phyloP scores from a whole-genome alignment of 495 filamentous ascomycete species.

The Rhizodiscina lignyota region DNA sequence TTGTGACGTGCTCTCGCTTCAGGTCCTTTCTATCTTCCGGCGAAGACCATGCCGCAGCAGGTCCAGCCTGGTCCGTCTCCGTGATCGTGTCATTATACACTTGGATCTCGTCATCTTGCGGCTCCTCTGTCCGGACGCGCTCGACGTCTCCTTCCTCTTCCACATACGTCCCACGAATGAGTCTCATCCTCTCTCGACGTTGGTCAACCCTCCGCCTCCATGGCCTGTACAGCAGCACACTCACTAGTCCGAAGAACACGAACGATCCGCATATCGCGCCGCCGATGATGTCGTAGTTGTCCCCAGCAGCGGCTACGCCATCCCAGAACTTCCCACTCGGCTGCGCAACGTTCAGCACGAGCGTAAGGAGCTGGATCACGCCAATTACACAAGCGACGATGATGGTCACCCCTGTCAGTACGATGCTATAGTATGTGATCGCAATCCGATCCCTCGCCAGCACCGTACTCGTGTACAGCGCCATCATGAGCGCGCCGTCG shows the following conservation, averaged over 20 bases:
- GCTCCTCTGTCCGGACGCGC: too few relatives aligned
- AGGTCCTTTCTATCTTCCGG: too few relatives aligned
- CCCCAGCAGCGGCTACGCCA: constrained; percentile 54
- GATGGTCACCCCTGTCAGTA: constrained; percentile 75
- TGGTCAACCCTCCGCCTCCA: constrained; percentile 52
- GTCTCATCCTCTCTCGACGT: constrained; percentile 11
- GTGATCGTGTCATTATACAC: too few relatives aligned
- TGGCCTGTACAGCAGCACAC: constrained; percentile 55
- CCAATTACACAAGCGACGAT: constrained; percentile 75
- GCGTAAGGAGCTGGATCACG: constrained; percentile 61
- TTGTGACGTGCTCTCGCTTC: too few relatives aligned
- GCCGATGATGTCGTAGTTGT: constrained; percentile 72
- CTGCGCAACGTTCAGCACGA: constrained; percentile 56
- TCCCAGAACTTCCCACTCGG: constrained; percentile 74
- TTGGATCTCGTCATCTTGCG: too few relatives aligned
- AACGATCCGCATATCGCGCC: constrained; percentile 74
- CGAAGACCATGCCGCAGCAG: too few relatives aligned
- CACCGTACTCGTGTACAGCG: constrained; percentile 65
- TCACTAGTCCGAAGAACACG: constrained; percentile 52
- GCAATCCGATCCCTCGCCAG: constrained; percentile 65
- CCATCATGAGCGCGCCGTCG: constrained; percentile 91
- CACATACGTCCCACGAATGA: too few relatives aligned
- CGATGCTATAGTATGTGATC: constrained; percentile 86
- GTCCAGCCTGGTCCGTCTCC: too few relatives aligned
- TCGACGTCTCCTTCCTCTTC: too few relatives aligned